Percentiles rank a stretch among this genome's conserved stretches.
Conservation (phyloP, 2,329 filamentous ascomycete genomes). For the Penicillium sclerotigenum region DNA sequence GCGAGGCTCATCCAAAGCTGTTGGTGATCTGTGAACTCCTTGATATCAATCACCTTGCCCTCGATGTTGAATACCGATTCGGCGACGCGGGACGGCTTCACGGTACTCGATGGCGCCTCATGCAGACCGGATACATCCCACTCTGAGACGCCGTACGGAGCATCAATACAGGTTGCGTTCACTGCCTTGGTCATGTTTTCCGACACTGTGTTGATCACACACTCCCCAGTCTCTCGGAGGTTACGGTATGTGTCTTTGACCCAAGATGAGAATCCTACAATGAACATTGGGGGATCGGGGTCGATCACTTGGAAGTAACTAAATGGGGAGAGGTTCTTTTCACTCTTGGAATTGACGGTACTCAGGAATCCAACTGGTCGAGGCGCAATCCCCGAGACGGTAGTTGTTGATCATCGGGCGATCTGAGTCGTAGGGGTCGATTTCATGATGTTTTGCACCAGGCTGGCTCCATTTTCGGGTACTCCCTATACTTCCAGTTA, state of each 20-base stretch:
- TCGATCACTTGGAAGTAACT: constrained; percentile 76
- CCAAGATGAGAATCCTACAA: constrained; percentile 57
- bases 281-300: constrained; percentile 81
- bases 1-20: constrained; percentile 69
- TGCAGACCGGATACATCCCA: constrained; percentile 78
- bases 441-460: constrained; percentile 51
- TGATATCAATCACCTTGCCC: constrained; percentile 66
- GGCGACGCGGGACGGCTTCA: constrained; percentile 67
- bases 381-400: constrained; percentile 75
- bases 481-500: constrained; percentile 29
- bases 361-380: constrained; percentile 68
- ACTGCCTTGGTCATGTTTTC: constrained; percentile 84
- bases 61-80: constrained; percentile 81
- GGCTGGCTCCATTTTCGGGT: constrained; percentile 11
- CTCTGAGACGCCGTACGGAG: constrained; percentile 71
- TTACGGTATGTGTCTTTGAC: constrained; percentile 77
- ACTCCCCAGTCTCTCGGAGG: constrained; percentile 67
- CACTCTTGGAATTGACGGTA: constrained; percentile 60
- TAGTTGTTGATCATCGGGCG: constrained; percentile 72
- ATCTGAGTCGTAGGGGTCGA: constrained; percentile 71
- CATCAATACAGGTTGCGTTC: constrained; percentile 71
- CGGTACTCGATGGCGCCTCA: constrained; percentile 60
- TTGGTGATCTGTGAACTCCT: constrained; percentile 70
- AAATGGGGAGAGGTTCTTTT: constrained; percentile 75
- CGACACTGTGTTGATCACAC: constrained; percentile 78